These are phyloP conservation scores for Eucalyptus brandiana DNA, from an alignment of 345 rosid genomes.

Conservation along the genomic window DNA sequence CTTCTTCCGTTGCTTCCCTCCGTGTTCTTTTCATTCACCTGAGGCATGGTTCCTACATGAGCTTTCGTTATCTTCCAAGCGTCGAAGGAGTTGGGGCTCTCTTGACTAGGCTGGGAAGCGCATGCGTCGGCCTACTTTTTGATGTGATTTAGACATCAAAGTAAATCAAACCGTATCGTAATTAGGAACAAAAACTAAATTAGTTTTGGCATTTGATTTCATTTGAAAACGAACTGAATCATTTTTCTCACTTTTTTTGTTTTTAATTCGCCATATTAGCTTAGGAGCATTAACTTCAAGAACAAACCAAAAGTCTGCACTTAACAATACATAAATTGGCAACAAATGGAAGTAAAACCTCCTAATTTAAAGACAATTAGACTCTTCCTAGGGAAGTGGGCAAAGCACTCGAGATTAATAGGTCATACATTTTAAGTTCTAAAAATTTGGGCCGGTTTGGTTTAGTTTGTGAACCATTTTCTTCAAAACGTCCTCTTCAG, in stretches of 20 bases:
- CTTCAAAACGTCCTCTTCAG: not conserved
- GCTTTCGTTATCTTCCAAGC: not conserved
- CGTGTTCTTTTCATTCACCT: not conserved
- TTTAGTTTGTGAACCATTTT: not conserved
- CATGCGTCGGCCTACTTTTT: not conserved
- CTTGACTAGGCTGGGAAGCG: not conserved
- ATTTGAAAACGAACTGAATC: not conserved
- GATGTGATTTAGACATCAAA: not conserved
- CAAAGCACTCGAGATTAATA: not conserved
- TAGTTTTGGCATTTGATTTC: not conserved
- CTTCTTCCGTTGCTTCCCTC: not conserved
- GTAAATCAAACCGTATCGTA: not conserved
- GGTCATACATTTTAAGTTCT: not conserved
- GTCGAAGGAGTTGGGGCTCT: not conserved
- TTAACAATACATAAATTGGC: not conserved
- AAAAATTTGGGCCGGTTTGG: not conserved
- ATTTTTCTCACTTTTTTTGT: not conserved
- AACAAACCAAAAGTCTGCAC: not conserved
- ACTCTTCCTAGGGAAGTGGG: not conserved
- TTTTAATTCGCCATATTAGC: slow-evolving; percentile 54
- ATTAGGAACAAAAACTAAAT: not conserved
- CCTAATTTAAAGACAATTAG: not conserved
- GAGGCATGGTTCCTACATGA: not conserved
- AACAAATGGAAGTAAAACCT: not conserved
- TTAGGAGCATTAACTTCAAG: not conserved